Conservation (phyloP, 768 basidiomycete genomes). For the Tephrocybe sp. region DNA sequence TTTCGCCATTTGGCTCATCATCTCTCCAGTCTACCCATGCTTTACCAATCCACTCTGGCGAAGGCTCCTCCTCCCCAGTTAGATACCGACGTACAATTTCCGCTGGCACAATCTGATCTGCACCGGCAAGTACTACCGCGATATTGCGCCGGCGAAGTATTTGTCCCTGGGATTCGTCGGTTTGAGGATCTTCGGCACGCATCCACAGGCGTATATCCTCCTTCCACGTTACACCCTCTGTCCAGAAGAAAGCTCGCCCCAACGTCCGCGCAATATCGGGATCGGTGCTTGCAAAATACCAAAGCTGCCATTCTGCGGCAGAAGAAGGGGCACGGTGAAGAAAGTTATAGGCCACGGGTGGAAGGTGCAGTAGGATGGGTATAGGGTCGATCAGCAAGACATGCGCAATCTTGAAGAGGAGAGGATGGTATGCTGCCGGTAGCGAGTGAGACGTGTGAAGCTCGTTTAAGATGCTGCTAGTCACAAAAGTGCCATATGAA, state of each 20-base stretch:
- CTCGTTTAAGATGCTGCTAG: conserved; percentile 51
- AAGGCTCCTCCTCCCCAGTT: conserved; percentile 25
- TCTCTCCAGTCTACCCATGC: conserved; percentile 8
- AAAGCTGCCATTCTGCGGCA: conserved; percentile 56
- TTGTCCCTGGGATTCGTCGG: background rate
- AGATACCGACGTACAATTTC: conserved; percentile 34
- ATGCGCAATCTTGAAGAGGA: conserved; percentile 37
- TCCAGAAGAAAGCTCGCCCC: conserved; percentile 64
- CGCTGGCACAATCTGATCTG: conserved; percentile 40
- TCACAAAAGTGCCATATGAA: conserved; percentile 61
- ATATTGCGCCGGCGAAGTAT: conserved; percentile 23
- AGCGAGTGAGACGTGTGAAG: conserved; percentile 15
- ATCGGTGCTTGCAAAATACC: conserved; percentile 67
- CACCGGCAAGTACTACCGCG: conserved; percentile 33
- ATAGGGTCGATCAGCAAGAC: conserved; percentile 62
- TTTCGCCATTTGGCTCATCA: background rate
- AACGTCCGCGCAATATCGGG: conserved; percentile 59
- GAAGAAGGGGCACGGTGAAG: conserved; percentile 52
- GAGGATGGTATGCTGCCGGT: background rate
- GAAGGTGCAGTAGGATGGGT: conserved; percentile 60
- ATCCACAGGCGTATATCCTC: conserved; percentile 45
- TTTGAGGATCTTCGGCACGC: background rate
- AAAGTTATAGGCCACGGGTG: conserved; percentile 64
- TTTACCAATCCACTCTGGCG: conserved; percentile 21
- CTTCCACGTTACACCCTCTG: conserved; percentile 57